Evolutionary conservation across 805 yeast genomes (phyloP), one percentile per base, ranked within the genome.

Genomic region (Priceomyces castillae): DNA sequence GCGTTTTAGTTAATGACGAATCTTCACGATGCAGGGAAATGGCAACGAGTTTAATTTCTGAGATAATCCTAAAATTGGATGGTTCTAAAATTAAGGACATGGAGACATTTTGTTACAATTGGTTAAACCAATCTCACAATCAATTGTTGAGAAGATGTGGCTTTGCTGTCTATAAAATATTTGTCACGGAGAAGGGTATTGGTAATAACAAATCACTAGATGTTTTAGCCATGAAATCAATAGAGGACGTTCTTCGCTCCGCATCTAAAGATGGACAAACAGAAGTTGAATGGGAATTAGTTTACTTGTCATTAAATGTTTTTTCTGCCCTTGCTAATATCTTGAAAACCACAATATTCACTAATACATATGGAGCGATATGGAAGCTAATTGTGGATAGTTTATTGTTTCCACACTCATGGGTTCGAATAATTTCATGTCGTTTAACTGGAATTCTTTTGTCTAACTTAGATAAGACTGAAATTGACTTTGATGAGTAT

Each of bases 391-490:
- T 85, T 2, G 69, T 78, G 18, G 75, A 73, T 2, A 64, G 81
- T 22, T 70, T 90, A 42, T 67, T 90, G 40, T 90, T 79, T 59
- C 97, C 97, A 2, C 97, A 90, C 62, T 74, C 94, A 1, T 90
- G 98, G 98, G 85, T 90, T 5, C 78, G 97, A 53, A 70, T 85
- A 46, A 65, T 76, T 4, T 69, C 95, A 1, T 66, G 83, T 5
- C 71, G 90, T 41, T 66, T 88, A 26, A 59, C 82, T 31, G 82
- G 84, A 1, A 55, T 64, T 1, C 57, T 85, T 39, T 66, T 86
- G 43, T 55, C 74, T 7, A 70, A 74, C 40, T 38, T 66, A 35
- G 64, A 68, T 28, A 52, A 57, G 12, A 44, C 69, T 28, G 49
- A 64, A 2, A 69, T 81, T 34, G 54, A 51, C 17, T 20, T 70